Percentiles rank a stretch among this genome's conserved stretches.
phyloP scores from a whole-genome alignment of 225 moss, liverwort and hornwort genomes.

The Marchantia paleacea region DNA sequence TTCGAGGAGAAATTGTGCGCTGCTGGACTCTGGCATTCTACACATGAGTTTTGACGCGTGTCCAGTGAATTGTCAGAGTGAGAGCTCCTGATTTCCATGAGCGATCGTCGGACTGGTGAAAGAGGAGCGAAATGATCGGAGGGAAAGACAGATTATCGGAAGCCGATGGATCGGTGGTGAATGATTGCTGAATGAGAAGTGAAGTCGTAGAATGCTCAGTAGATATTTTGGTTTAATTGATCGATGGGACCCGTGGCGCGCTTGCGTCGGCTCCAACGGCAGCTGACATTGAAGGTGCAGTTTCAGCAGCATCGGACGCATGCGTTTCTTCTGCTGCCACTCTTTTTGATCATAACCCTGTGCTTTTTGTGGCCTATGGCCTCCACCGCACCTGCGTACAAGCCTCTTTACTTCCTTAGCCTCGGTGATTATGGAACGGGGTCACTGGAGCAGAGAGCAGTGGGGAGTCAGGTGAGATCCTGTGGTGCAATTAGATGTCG shows the following conservation, averaged over 20 bases:
- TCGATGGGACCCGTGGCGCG: slow-evolving; percentile 45
- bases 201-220: too few species aligned
- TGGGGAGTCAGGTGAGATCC: slow-evolving; percentile 42
- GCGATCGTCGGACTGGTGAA: too few species aligned
- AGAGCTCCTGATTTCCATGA: too few species aligned
- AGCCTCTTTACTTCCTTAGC: slow-evolving; percentile 45
- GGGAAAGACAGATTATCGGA: too few species aligned
- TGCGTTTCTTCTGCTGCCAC: slow-evolving; percentile 34
- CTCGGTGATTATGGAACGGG: slow-evolving; percentile 52
- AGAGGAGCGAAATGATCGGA: too few species aligned
- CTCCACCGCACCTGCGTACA: slow-evolving; percentile 8
- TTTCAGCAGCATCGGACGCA: slow-evolving; percentile 41
- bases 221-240: too few species aligned
- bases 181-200: too few species aligned
- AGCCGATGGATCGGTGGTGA: too few species aligned
- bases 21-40: too few species aligned
- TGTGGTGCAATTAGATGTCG: background rate
- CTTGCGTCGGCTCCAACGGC: slow-evolving; percentile 42
- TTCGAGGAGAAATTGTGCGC: too few species aligned
- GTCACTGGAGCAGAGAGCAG: slow-evolving; percentile 37
- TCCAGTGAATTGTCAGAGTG: too few species aligned
- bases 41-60: too few species aligned
- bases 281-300: slow-evolving; percentile 39
- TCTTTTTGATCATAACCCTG: slow-evolving; percentile 33
- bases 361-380: slow-evolving; percentile 39